Conservation (phyloP, 2,329 filamentous ascomycete species). For the Rutstroemia sydowiana region DNA sequence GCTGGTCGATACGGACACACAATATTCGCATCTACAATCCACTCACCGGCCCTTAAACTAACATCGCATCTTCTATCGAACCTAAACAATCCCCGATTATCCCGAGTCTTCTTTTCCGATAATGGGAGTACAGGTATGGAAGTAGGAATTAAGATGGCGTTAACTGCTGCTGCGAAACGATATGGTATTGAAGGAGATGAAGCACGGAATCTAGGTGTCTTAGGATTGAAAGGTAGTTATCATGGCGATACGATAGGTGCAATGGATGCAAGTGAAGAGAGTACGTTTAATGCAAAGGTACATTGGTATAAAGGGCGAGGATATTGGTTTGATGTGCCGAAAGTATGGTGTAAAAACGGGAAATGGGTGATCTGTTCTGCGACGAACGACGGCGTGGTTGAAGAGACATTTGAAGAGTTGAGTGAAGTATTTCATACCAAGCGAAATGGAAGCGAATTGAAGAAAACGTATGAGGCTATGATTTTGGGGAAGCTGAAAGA, state of each 20-base stretch:
- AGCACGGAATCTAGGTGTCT: conserved; percentile 51
- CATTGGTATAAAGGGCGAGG: conserved; percentile 80
- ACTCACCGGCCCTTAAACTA: conserved; percentile 66
- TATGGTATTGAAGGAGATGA: conserved; percentile 44
- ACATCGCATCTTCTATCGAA: conserved; percentile 56
- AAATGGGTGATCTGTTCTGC: conserved; percentile 49
- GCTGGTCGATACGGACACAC: conserved; percentile 81
- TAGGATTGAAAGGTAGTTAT: conserved; percentile 74
- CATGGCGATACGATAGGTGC: conserved; percentile 84
- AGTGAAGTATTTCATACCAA: conserved; percentile 54
- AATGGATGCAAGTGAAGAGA: conserved; percentile 78
- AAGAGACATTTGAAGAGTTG: conserved; percentile 34
- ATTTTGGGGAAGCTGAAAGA: conserved; percentile 48
- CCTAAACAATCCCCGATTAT: conserved; percentile 56
- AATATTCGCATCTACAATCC: conserved; percentile 78
- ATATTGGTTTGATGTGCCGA: conserved; percentile 74
- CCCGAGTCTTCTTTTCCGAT: conserved; percentile 73
- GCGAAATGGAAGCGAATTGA: conserved; percentile 38
- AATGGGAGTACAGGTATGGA: conserved; percentile 79
- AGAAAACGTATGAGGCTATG: conserved; percentile 49
- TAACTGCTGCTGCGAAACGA: conserved; percentile 58
- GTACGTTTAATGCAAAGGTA: conserved; percentile 70
- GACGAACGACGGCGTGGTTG: conserved; percentile 16
- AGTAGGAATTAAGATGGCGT: conserved; percentile 78
- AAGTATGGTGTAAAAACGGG: conserved; percentile 58